Conservation (phyloP, 140 eudicot genomes). For the Stevia rebaudiana region DNA sequence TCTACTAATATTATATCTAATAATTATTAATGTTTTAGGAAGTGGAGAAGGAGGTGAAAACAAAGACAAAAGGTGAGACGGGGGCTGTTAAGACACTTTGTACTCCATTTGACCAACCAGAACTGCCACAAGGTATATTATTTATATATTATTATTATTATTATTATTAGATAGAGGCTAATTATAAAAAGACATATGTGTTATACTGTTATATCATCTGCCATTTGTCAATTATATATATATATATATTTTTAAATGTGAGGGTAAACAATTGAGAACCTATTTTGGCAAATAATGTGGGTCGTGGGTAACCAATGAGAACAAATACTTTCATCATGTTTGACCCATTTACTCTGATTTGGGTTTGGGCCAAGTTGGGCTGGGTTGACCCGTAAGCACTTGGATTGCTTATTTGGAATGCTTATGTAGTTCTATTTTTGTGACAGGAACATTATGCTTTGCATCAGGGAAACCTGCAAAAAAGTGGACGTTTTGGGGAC, state of each 20-base stretch:
- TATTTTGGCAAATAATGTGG: too few relatives aligned
- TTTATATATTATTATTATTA: too few relatives aligned
- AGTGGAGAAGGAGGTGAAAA: conserved; percentile 83
- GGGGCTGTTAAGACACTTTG: conserved; percentile 67
- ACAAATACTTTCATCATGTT: too few relatives aligned
- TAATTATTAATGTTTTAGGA: conserved; percentile 40
- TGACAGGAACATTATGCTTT: conserved; percentile 78
- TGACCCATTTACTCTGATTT: too few relatives aligned
- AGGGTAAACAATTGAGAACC: too few relatives aligned
- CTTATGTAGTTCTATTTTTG: not conserved
- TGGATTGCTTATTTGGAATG: not conserved
- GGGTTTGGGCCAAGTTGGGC: not conserved
- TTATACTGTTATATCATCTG: not conserved
- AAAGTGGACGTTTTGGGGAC: conserved; percentile 95
- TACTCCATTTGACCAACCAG: not conserved
- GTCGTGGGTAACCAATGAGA: not conserved
- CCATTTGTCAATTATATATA: not conserved
- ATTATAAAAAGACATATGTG: not conserved
- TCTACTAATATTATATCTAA: not conserved
- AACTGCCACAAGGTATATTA: not conserved
- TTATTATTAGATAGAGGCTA: conserved; percentile 1
- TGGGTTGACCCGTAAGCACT: not conserved
- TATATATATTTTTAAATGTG: too few relatives aligned
- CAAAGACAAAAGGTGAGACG: conserved; percentile 81
- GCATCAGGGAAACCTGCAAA: conserved; percentile 90